phyloP scores from a whole-genome alignment of 2,329 filamentous ascomycete genomes.

The Fusarium napiforme region DNA sequence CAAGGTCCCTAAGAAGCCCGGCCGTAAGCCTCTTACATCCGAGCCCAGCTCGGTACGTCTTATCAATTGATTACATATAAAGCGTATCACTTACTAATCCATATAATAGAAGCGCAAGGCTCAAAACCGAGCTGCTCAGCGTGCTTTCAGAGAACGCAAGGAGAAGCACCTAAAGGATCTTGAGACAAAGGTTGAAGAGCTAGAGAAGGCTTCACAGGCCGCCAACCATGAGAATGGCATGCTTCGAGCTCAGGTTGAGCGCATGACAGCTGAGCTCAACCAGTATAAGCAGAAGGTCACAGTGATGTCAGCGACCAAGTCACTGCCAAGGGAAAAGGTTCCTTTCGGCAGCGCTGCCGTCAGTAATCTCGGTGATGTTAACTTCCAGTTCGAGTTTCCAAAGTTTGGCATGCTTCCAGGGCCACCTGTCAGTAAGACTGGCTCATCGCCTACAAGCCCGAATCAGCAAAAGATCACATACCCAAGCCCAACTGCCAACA shows the following conservation, averaged over 20 bases:
- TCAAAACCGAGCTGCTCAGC: constrained; percentile 91
- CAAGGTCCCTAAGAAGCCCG: constrained; percentile 93
- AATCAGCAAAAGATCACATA: constrained; percentile 35
- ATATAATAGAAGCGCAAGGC: constrained; percentile 85
- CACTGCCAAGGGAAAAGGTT: constrained; percentile 54
- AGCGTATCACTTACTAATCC: constrained; percentile 19
- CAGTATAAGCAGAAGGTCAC: constrained; percentile 92
- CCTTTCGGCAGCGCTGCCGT: constrained; percentile 60
- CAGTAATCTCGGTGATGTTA: constrained; percentile 75
- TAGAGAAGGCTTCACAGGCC: constrained; percentile 84
- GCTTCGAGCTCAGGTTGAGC: constrained; percentile 87
- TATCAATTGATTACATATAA: neutral
- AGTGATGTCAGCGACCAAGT: constrained; percentile 57
- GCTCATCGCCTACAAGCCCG: constrained; percentile 51
- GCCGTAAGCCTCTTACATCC: constrained; percentile 92
- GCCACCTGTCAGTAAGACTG: constrained; percentile 48
- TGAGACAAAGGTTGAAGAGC: constrained; percentile 79
- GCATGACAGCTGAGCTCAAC: constrained; percentile 83
- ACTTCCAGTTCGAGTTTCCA: constrained; percentile 96
- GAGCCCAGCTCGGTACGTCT: constrained; percentile 92
- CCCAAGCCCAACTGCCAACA: constrained; percentile 46
- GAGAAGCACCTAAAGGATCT: constrained; percentile 90
- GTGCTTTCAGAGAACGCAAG: constrained; percentile 93
- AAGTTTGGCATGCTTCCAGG: constrained; percentile 83
- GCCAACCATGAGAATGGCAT: constrained; percentile 87